Conservation (phyloP, 2,329 filamentous ascomycete genomes). For the Colletotrichum coccodes region DNA sequence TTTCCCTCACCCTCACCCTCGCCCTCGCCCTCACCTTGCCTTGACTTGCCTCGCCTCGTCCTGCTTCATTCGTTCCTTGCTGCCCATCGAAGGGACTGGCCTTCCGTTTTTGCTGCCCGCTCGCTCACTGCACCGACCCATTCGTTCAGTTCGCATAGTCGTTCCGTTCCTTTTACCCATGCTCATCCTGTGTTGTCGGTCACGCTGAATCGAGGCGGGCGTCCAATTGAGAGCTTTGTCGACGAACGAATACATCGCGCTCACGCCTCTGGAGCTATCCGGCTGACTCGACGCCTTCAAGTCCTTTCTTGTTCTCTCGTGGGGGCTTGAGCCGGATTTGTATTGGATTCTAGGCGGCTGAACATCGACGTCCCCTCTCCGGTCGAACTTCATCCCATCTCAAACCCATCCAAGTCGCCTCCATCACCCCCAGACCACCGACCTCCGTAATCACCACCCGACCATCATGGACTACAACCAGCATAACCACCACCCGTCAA, state of each 20-base stretch:
- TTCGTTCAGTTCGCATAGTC: not conserved
- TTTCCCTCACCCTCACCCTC: not conserved
- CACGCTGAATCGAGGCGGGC: not conserved
- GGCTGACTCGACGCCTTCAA: not conserved
- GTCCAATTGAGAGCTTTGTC: not conserved
- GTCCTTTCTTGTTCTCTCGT: not conserved
- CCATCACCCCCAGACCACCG: not conserved
- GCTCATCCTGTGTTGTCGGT: not conserved
- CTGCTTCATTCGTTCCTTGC: constrained; percentile 18
- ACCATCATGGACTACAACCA: constrained; percentile 22
- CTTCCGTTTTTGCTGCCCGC: not conserved
- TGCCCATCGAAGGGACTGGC: not conserved
- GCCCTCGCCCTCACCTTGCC: not conserved
- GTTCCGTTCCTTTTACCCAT: not conserved
- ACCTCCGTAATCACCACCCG: not conserved
- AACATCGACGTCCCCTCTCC: not conserved
- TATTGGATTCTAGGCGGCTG: not conserved
- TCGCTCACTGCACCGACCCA: not conserved
- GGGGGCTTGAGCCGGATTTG: not conserved
- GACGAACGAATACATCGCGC: not conserved
- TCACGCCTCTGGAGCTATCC: not conserved
- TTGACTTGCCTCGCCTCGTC: not conserved
- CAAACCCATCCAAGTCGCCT: not conserved
- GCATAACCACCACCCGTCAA: constrained; percentile 17
- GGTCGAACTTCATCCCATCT: not conserved